Evolutionary conservation across 495 filamentous ascomycete species (phyloP).

Genomic region (Aspergillus incahuasiensis): DNA sequence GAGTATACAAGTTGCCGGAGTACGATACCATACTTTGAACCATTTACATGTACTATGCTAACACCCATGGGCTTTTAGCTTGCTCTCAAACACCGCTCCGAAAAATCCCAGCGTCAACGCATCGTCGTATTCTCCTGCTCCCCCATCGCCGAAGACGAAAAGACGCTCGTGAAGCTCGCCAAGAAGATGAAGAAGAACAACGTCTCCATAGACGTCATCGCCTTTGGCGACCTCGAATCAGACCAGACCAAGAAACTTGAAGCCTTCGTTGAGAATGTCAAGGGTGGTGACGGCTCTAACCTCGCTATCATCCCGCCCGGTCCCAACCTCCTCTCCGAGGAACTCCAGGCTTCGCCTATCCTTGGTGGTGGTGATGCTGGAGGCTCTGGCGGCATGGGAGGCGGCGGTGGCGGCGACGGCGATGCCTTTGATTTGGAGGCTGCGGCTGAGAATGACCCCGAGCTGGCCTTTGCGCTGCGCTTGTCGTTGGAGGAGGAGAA

Average conservation of each 20-base stretch:
- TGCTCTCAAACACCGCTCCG: constrained; percentile 96
- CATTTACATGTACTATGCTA: neutral
- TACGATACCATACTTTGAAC: constrained; percentile 40
- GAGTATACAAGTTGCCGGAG: constrained; percentile 88
- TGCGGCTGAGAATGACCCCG: constrained; percentile 72
- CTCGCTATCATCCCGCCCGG: constrained; percentile 88
- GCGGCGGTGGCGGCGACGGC: constrained; percentile 61
- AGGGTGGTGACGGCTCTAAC: constrained; percentile 83
- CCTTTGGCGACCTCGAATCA: constrained; percentile 88
- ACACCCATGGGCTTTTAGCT: constrained; percentile 48
- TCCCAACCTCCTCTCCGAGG: constrained; percentile 83
- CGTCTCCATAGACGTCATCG: constrained; percentile 85
- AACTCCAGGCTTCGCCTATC: constrained; percentile 88
- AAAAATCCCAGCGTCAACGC: constrained; percentile 90
- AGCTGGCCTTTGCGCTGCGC: constrained; percentile 88
- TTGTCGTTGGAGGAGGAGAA: constrained; percentile 99
- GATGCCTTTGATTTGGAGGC: constrained; percentile 57
- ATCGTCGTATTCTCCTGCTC: constrained; percentile 96
- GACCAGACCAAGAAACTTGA: constrained; percentile 89
- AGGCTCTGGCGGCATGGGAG: constrained; percentile 36
- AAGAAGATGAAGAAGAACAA: constrained; percentile 98
- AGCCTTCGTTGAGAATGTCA: constrained; percentile 88
- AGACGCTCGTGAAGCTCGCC: constrained; percentile 79
- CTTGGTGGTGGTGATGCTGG: constrained; percentile 69
- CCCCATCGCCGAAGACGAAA: constrained; percentile 82